phyloP scores from a whole-genome alignment of 106 monocot genomes.

The Dioscorea alata region DNA sequence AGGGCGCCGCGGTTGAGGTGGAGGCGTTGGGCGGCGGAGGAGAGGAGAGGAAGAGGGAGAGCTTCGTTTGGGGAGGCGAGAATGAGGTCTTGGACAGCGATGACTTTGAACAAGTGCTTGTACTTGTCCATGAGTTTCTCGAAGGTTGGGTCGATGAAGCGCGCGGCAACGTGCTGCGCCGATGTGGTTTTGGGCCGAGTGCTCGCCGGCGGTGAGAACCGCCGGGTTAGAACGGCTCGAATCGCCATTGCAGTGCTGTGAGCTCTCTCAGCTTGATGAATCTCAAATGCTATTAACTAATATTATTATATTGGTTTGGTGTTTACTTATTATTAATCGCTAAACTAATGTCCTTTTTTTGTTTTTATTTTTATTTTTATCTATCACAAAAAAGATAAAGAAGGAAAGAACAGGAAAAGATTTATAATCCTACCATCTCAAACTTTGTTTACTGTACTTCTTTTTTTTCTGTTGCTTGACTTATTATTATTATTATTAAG shows the following conservation, averaged over 20 bases:
- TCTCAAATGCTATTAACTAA: too few species aligned
- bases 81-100: constrained; percentile 59
- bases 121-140: constrained; percentile 74
- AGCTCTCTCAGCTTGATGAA: constrained; percentile 19
- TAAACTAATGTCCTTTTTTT: too few species aligned
- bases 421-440: too few species aligned
- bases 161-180: constrained; percentile 52
- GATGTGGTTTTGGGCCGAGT: constrained; percentile 51
- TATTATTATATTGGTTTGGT: too few species aligned
- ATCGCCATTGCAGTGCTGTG: constrained; percentile 76
- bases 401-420: too few species aligned
- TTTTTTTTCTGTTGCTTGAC: too few species aligned
- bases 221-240: constrained; percentile 57
- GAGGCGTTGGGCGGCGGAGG: constrained; percentile 38
- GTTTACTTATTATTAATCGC: too few species aligned
- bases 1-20: constrained; percentile 47
- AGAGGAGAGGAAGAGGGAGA: constrained; percentile 44
- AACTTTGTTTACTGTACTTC: too few species aligned
- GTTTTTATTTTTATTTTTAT: too few species aligned
- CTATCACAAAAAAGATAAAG: too few species aligned
- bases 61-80: constrained; percentile 43
- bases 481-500: too few species aligned
- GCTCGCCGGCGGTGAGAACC: too few species aligned
- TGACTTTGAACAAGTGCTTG: constrained; percentile 52
- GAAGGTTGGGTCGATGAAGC: constrained; percentile 62